Base-by-base conservation (phyloP, 2,329 filamentous ascomycete species). In the Ceratocystis lukuohia region DNA sequence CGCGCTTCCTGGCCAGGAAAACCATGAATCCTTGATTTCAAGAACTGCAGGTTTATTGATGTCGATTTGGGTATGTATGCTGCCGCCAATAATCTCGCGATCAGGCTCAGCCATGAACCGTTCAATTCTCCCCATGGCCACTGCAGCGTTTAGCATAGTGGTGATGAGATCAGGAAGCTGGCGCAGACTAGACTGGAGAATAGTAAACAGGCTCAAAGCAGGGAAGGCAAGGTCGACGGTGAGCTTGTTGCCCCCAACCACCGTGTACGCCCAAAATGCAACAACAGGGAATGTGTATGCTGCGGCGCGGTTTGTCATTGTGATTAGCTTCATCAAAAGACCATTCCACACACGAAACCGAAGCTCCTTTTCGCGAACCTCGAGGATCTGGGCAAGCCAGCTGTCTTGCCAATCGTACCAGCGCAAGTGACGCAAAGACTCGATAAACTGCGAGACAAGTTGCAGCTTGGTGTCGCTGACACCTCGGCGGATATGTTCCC, bases 91-190 rank as follows among this genome's bases (percentile, higher is more conserved):
- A 74, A 33, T 82, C 37, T 84, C 82, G 70, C 91, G 90, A 71
- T 96, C 85, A 0, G 89, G 89, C 74, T 96, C 91, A 0, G 79
- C 77, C 89, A 96, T 95, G 76, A 95, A 96, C 25, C 83, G 81
- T 71, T 96, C 88, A 22, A 96, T 90, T 70, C 91, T 86, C 7
- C 83, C 84, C 69, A 96, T 84, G 0, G 91, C 88, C 20, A 96
- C 87, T n/a, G 83, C 86, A 0, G 91, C 89, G 71, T 96, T 95
- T 70, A 95, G 81, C 3, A 93, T 76, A 0, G 87, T 83, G 0
- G 88, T 91, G 56, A 95, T 85, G 8, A 96, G 77, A 37, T 83
- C 79, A 1, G 92, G 92, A 0, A 95, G 76, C 64, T 91, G 88
- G 66, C 86, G 84, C 62, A 96, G 77, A 68, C 85, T 89, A 1